phyloP scores from a whole-genome alignment of 2,329 filamentous ascomycete genomes.

The Cytospora piceicola region DNA sequence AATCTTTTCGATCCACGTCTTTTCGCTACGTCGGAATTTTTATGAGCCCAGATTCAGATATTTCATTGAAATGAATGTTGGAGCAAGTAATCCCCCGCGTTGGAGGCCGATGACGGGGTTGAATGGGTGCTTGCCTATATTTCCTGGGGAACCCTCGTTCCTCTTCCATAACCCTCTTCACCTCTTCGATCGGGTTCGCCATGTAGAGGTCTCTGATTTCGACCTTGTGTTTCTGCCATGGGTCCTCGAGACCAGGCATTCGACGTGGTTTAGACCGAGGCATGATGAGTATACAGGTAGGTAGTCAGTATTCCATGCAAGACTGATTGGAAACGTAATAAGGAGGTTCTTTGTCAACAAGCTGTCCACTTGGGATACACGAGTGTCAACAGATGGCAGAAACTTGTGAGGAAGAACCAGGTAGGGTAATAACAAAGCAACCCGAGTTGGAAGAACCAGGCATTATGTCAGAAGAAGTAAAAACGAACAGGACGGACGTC shows the following conservation, averaged over 20 bases:
- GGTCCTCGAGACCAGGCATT: background rate
- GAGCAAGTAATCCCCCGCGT: too few relatives aligned
- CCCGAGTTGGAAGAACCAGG: background rate
- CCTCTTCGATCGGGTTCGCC: background rate
- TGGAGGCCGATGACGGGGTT: background rate
- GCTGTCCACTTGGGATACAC: background rate
- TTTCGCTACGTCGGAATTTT: background rate
- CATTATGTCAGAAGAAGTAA: background rate
- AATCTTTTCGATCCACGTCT: slow-evolving; percentile 6
- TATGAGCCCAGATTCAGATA: background rate
- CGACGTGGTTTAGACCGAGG: background rate
- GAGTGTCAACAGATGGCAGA: background rate
- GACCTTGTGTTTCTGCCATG: background rate
- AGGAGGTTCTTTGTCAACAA: background rate
- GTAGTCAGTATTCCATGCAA: too few relatives aligned
- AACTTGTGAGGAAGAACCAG: background rate
- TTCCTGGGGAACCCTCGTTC: background rate
- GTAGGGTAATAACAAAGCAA: background rate
- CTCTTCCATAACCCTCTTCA: slow-evolving; percentile 5
- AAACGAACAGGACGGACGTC: background rate
- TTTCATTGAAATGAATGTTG: too few relatives aligned
- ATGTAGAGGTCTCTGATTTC: background rate
- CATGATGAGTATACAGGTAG: background rate
- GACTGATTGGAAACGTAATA: background rate
- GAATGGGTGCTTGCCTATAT: background rate